A percentile compares a stretch with the other conserved stretches of the same genome.
These are phyloP conservation scores for Hura crepitans DNA, from an alignment of 441 rosid genomes.

Conservation along the genomic window DNA sequence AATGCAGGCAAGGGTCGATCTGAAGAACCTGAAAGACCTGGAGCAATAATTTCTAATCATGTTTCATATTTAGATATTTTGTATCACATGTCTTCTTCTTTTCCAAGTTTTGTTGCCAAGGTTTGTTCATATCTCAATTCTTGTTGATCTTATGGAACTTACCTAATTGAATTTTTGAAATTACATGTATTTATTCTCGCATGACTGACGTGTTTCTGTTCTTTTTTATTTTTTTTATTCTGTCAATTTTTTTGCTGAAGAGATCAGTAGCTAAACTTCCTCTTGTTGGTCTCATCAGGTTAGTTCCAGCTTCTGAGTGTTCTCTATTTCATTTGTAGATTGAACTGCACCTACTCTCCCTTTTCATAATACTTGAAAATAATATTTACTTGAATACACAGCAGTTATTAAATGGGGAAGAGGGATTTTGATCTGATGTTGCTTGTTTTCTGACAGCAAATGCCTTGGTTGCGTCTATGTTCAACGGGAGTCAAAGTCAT, in stretches of 20 bases:
- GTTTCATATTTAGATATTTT: constrained; percentile 85
- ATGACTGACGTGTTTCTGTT: constrained; percentile 36
- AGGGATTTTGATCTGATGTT: constrained; percentile 14
- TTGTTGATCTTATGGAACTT: background rate
- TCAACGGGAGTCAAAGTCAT: constrained; percentile 90
- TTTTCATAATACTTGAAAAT: background rate
- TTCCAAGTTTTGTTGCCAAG: constrained; percentile 98
- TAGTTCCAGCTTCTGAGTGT: constrained; percentile 25
- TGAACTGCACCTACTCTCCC: background rate
- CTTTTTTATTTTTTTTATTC: constrained; percentile 1
- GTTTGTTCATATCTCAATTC: constrained; percentile 40
- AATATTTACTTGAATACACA: background rate
- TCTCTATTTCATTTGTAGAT: background rate
- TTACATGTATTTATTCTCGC: background rate
- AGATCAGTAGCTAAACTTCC: constrained; percentile 98
- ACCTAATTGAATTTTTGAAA: background rate
- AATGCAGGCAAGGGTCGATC: constrained; percentile 34
- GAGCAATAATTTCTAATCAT: constrained; percentile 82
- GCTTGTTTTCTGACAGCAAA: constrained; percentile 58
- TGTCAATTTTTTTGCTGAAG: constrained; percentile 52
- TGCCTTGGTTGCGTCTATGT: constrained; percentile 97
- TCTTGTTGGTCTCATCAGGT: constrained; percentile 96
- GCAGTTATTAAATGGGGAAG: background rate
- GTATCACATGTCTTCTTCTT: constrained; percentile 90
- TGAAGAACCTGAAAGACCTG: constrained; percentile 61